Base-by-base conservation (phyloP, 352 stramenopile species). In the Globisporangium nodosum region DNA sequence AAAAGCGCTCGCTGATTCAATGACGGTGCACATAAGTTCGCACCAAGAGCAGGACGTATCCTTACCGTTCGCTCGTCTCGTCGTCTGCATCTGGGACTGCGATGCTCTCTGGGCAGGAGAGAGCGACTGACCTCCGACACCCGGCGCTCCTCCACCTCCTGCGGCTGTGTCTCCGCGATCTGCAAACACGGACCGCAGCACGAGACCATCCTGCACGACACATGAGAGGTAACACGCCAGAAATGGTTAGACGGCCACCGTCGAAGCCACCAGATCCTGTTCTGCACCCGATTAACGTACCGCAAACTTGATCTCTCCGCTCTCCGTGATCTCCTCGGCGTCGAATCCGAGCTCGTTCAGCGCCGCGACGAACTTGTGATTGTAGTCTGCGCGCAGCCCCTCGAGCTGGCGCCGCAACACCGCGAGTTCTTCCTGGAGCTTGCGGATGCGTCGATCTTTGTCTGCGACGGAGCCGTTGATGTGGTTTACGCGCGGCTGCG, bases 391-490 rank as follows among this genome's bases (percentile, higher is more conserved):
- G 3, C 79, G 79, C 3, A 92, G 52, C 0, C 77, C 74, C 53
- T 92, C 85, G 1, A 94, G 46, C 49, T 92, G 78, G 3, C 82
- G 70, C 0, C 83, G 67, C 20, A 94, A 63, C 8, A 68, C 52
- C 12, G 78, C 63, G 4, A 92, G 48, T 40, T 94, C 85, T 49
- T 92, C 85, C 55, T 92, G 82, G 27, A 94, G 76, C 52, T 88
- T 91, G 31, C 85, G 75, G 50, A 94, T 94, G 35, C 85, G 85
- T 1, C 81, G 76, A 58, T 94, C 82, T 63, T 94, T 94, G 56
- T 94, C 85, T 12, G 68, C 78, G n/a, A 88, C 81, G 0, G 78
- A 90, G 50, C 77, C 77, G 42, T 85, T 94, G 60, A 94, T 94
- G 50, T 94, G 82, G 56, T 94, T 94, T 40, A 92, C 82, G 0